Evolutionary conservation across 257 asterid species (phyloP), one percentile per base, ranked within the genome.

Genomic region (Voacanga thouarsii): DNA sequence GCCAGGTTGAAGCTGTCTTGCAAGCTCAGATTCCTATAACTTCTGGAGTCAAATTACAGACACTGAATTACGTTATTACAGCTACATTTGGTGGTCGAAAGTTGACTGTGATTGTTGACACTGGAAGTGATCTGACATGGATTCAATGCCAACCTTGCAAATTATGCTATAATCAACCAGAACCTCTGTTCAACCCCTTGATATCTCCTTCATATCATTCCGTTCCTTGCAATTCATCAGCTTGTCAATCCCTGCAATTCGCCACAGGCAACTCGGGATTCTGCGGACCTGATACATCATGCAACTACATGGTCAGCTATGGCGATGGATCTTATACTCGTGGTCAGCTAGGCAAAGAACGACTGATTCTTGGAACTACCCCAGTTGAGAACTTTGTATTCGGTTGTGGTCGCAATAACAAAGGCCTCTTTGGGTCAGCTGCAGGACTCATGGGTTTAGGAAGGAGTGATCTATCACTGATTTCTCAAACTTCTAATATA

Each of bases 91-190:
- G 97, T 28, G 82, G 83, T 67, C 84, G 86, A 63, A 90, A 90
- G 76, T 30, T 85, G 81, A 92, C 97, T 1, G 87, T 92, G 15
- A 92, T 94, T 9, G 92, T 94, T 0, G 98, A 94, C 83, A 94
- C 97, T 0, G 97, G 98, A 47, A 91, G 96, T 68, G 97, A 94
- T 71, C 85, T 94, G 12, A 91, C 97, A 21, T 94, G 97, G 98
- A 91, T 91, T 23, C 98, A 94, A 72, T 94, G 97, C 80, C 94
- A 91, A 73, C 98, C 98, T 59, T 94, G 97, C 70, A 87, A 81
- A 59, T 65, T 82, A 9, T 92, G 98, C 77, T 90, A 94, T 81
- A 79, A 82, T 44, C 98, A 94, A 71, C 92, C 94, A 7, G 96
- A 92, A 61, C 96, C 98, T 14, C 87, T 94, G 24, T 94, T 88